Conservation (phyloP, 139 green algal genomes). For the Asterochloris sp. region DNA sequence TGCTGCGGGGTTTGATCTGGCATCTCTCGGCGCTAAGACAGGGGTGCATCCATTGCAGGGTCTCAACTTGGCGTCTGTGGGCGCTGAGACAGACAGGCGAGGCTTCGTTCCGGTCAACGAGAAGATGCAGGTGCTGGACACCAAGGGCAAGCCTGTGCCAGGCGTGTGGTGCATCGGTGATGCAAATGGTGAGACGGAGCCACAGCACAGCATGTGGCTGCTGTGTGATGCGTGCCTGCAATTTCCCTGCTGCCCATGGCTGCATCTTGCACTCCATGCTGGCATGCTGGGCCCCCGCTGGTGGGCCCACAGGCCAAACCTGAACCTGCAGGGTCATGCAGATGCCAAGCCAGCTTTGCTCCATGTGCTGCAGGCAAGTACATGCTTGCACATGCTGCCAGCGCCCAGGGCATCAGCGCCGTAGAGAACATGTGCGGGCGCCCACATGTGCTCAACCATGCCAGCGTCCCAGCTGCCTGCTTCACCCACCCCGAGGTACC, state of each 20-base stretch:
- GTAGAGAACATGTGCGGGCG: conserved; percentile 94
- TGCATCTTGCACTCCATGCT: no score
- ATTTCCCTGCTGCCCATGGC: background rate
- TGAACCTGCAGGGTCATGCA: background rate
- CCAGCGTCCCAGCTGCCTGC: conserved; percentile 91
- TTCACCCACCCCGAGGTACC: conserved; percentile 97
- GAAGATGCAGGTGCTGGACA: conserved; percentile 89
- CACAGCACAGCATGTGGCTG: background rate
- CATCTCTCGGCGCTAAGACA: no score
- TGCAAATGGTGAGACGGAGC: conserved; percentile 81
- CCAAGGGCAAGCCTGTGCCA: conserved; percentile 57
- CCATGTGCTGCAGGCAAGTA: conserved; percentile 58
- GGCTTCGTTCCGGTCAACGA: conserved; percentile 95
- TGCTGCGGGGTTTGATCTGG: no score
- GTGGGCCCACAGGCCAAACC: background rate
- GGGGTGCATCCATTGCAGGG: conserved; percentile 39
- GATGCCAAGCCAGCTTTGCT: background rate
- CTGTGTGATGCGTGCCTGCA: background rate
- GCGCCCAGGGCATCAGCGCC: conserved; percentile 89
- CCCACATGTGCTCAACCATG: conserved; percentile 91
- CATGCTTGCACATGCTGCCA: conserved; percentile 93
- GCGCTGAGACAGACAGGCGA: conserved; percentile 77
- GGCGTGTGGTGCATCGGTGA: conserved; percentile 98
- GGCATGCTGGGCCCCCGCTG: background rate
- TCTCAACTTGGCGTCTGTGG: conserved; percentile 77